phyloP scores from a whole-genome alignment of 129 eudicot species.

The Saposhnikovia divaricata region DNA sequence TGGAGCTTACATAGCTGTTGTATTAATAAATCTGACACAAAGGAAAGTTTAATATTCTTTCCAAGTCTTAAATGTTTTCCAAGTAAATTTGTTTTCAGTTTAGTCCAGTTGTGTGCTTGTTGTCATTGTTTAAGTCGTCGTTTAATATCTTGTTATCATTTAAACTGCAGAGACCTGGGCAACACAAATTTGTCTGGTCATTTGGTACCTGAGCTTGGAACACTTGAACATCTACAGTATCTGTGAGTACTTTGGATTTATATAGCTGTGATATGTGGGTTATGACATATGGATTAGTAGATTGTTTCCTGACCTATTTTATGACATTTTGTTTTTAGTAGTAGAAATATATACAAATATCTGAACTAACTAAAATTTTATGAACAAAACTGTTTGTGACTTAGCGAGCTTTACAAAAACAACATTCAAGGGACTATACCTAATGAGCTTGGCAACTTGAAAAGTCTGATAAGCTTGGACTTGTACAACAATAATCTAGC shows the following conservation, averaged over 20 bases:
- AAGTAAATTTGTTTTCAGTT: not conserved
- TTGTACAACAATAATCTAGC: constrained; percentile 83
- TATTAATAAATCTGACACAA: no score
- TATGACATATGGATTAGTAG: not conserved
- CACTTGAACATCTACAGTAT: constrained; percentile 85
- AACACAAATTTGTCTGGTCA: constrained; percentile 89
- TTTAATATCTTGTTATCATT: not conserved
- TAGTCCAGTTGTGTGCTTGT: not conserved
- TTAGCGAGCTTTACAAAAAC: constrained; percentile 92
- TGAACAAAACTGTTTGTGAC: constrained; percentile 5
- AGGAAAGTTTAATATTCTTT: not conserved
- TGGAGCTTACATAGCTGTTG: no score
- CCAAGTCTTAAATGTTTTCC: not conserved
- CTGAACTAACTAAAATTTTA: not conserved
- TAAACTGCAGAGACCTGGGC: constrained; percentile 74
- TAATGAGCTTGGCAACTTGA: constrained; percentile 74
- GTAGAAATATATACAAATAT: not conserved
- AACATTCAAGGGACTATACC: constrained; percentile 81
- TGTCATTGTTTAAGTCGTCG: not conserved
- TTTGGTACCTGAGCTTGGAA: constrained; percentile 83
- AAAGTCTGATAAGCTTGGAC: constrained; percentile 83
- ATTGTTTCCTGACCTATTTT: not conserved
- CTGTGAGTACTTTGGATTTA: constrained; percentile 48
- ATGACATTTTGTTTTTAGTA: constrained; percentile 1
- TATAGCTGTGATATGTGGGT: not conserved